These are phyloP conservation scores for Apium graveolens DNA, from an alignment of 129 eudicot species.

Conservation along the genomic window DNA sequence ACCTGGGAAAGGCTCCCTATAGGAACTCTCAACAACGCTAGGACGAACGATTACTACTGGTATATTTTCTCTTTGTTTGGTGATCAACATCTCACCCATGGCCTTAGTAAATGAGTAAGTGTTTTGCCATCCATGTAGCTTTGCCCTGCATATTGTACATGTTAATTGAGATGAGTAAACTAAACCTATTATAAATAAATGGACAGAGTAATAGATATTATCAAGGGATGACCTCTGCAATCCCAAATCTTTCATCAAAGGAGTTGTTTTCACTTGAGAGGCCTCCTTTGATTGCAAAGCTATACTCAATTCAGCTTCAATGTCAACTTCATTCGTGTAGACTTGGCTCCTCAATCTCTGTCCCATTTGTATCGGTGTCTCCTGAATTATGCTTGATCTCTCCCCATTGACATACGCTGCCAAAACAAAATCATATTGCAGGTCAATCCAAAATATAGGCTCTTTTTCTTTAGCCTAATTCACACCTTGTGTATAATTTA, in stretches of 20 bases:
- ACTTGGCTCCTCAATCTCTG: not conserved
- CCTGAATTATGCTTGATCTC: not conserved
- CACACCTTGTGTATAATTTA: not conserved
- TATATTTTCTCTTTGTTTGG: conserved; percentile 17
- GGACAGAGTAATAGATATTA: not conserved
- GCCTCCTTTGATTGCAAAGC: conserved; percentile 4
- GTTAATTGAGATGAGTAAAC: not conserved
- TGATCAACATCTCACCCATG: conserved; percentile 51
- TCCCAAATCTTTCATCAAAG: not conserved
- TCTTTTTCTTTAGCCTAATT: not conserved
- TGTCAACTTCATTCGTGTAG: not conserved
- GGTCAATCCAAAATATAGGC: not conserved
- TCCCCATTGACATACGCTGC: conserved; percentile 11
- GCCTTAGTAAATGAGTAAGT: conserved; percentile 47
- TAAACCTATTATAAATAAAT: not conserved
- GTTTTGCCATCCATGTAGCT: conserved; percentile 48
- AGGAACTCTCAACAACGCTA: conserved; percentile 37
- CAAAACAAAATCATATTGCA: not conserved
- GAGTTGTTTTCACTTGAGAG: not conserved
- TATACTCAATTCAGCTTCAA: not conserved
- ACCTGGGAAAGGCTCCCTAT: conserved; percentile 51
- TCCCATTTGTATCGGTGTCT: not conserved
- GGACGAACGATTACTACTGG: conserved; percentile 49
- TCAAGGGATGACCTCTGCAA: not conserved
- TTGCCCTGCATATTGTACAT: conserved; percentile 15